A percentile compares a stretch with the other conserved stretches of the same genome.
phyloP scores from a whole-genome alignment of 148 eudicot genomes.

The Silene latifolia region DNA sequence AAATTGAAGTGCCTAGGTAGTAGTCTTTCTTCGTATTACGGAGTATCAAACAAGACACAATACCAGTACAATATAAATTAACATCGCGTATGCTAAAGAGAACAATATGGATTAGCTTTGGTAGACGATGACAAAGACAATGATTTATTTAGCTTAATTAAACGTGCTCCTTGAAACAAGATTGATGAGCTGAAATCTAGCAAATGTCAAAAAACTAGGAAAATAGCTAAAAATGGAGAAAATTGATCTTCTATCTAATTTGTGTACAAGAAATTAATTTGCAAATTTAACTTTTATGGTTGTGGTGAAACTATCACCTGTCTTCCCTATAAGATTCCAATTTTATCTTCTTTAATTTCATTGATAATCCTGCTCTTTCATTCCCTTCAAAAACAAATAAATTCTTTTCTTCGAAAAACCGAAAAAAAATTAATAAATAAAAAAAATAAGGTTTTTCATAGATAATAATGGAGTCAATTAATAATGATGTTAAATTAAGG shows the following conservation, averaged over 20 bases:
- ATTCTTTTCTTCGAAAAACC: neutral
- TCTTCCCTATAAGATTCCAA: conserved; percentile 30
- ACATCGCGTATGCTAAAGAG: no score
- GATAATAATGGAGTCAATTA: neutral
- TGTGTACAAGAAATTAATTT: neutral
- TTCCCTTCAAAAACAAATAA: neutral
- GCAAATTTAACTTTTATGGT: neutral
- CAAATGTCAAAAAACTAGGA: conserved; percentile 2
- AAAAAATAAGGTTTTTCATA: neutral
- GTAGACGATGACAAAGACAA: no score
- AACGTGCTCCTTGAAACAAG: neutral
- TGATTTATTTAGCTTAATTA: no score
- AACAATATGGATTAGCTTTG: no score
- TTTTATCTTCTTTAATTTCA: conserved; percentile 16
- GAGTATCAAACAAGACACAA: no score
- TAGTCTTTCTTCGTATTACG: no score
- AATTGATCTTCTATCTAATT: neutral
- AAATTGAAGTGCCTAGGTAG: no score
- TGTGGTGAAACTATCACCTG: conserved; percentile 29
- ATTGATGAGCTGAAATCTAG: neutral
- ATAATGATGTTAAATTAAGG: conserved; percentile 20
- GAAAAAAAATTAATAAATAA: neutral
- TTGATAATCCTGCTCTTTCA: conserved; percentile 15
- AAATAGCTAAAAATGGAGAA: conserved; percentile 13
- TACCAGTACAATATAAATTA: no score